phyloP scores from a whole-genome alignment of 768 basidiomycete genomes.

The Trametes meyenii region DNA sequence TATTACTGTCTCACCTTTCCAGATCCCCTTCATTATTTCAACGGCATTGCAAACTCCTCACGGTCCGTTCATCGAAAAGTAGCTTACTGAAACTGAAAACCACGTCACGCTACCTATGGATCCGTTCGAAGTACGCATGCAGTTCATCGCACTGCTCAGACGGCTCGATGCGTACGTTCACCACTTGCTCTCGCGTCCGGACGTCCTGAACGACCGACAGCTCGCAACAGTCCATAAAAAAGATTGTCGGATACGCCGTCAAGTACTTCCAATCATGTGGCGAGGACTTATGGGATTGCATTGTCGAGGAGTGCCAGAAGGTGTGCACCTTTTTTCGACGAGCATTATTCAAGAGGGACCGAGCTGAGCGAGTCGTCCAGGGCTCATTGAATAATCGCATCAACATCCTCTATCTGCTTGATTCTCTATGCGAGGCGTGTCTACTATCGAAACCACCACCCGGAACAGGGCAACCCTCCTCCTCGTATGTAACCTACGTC shows the following conservation, averaged over 20 bases:
- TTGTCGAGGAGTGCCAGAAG: conserved; percentile 90
- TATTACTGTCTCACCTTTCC: too few relatives aligned
- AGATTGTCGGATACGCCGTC: conserved; percentile 81
- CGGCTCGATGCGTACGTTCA: conserved; percentile 67
- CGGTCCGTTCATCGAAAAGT: too few relatives aligned
- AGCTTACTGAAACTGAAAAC: background rate
- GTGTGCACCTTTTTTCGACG: conserved; percentile 39
- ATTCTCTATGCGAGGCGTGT: conserved; percentile 82
- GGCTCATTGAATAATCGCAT: conserved; percentile 90
- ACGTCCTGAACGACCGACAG: conserved; percentile 43
- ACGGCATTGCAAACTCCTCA: background rate
- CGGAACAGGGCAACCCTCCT: conserved; percentile 40
- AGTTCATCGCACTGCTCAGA: conserved; percentile 63
- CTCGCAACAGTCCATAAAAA: conserved; percentile 86
- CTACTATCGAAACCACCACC: conserved; percentile 66
- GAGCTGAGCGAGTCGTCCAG: conserved; percentile 21
- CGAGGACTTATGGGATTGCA: conserved; percentile 93
- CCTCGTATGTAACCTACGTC: conserved; percentile 78
- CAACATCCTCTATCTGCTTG: conserved; percentile 90
- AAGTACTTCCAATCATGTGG: conserved; percentile 85
- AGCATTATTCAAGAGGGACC: background rate
- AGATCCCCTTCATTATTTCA: too few relatives aligned
- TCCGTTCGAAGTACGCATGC: conserved; percentile 74
- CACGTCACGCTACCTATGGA: conserved; percentile 44
- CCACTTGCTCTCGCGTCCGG: background rate